Evolutionary conservation across 352 stramenopile genomes (phyloP), one percentile per base, ranked within the genome.

Genomic region (Globisporangium cystogenes): DNA sequence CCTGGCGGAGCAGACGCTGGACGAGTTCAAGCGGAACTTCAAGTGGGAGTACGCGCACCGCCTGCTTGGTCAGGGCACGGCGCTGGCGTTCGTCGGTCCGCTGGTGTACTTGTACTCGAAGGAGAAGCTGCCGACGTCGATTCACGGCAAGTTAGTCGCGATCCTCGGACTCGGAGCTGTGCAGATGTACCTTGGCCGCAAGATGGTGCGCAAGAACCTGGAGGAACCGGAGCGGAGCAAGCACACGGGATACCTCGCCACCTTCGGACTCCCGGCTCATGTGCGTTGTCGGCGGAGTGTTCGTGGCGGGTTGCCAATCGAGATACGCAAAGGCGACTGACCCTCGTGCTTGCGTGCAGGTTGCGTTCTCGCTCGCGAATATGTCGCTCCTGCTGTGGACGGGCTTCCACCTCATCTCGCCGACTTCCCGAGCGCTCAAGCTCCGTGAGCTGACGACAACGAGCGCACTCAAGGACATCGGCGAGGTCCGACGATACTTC

Each of bases 21-120:
- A 98, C 1, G 95, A 99, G 21, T 99, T 99, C 63, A 97, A 98
- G 64, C 86, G 72, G 12, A 98, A 98, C 59, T 98, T 95, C 68
- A 97, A 86, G 54, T 90, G 76, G 72, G 86, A 97, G 61, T 86
- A 73, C 29, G 60, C 86, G 45, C 96, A 99, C 72, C 77, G 96
- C 8, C 96, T 98, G 73, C 75, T 98, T 7, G 96, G 96, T 18
- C 62, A 97, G 39, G 62, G 82, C 16, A 90, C 98, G 7, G 93
- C 93, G 14, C 57, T 98, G 5, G 72, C 87, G 21, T 99, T 98
- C 64, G 67, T 77, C 20, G 68, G 85, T 0, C 95, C 95, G 1
- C 80, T 97, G 27, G 60, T 74, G 0, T 98, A 98, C 61, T 98
- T 98, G 62, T 83, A 80, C 18, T 62, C 74, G 26, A 85, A 90